Evolutionary conservation across 352 stramenopile genomes (phyloP), one percentile per base, ranked within the genome.

Genomic region (Phytophthora nicotianae): DNA sequence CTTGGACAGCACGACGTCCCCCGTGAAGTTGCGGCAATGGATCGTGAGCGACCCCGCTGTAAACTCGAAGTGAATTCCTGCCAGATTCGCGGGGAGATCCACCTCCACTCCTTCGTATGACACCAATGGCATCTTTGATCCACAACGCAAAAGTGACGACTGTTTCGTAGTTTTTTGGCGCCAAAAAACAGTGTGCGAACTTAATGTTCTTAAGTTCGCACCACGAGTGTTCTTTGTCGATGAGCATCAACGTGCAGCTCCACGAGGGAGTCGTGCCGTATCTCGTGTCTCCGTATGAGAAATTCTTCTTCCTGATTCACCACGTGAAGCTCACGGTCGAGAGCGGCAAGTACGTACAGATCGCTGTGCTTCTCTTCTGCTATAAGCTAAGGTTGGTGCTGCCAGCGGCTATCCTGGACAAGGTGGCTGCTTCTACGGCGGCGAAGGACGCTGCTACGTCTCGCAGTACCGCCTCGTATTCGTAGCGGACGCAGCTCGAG

Each of bases 181-280:
- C 41, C 41, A 56, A 27, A 45, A 51, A 29, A 1, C n/a, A 35
- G 7, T 10, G 11, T 49, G 42, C 33, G 49, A 52, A 52, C 46
- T 52, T 52, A 52, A 21, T 4, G 3, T 17, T 13, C 16, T 26
- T 55, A 57, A 37, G 50, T 57, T 32, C 32, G 49, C 8, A 43
- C 19, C n/a, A 11, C 27, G n/a, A 11, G 20, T 42, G 26, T 5
- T 21, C 24, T 35, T 40, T n/a, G 14, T 17, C 16, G 19, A 93
- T 93, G 85, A 93, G 85, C 64, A 77, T 89, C 45, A 93, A 93
- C 62, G 82, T 91, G 46, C 60, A 81, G 55, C 71, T 93, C 20
- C 79, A 91, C 46, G 79, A 84, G 14, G 70, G 60, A 41, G 61
- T 59, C 7, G 72, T 81, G 70, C 85, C 85, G 64, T 90, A 85